Conservation (phyloP, 208 protist species). For the Trypanosoma caninum region DNA sequence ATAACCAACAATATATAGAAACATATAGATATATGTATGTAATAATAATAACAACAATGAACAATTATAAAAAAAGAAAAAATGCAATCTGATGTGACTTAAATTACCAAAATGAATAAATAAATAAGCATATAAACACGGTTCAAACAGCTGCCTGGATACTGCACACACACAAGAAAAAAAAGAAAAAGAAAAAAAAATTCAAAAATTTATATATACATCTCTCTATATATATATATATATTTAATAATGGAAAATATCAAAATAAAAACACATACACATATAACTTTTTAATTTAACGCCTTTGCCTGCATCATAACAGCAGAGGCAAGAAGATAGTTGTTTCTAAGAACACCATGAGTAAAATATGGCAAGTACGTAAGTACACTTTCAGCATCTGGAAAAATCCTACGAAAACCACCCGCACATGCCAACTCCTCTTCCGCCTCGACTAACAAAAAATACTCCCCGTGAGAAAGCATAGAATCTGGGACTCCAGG, state of each 20-base stretch:
- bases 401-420: constrained; percentile 80
- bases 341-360: constrained; percentile 79
- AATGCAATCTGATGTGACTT: too few species aligned
- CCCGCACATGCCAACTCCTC: constrained; percentile 79
- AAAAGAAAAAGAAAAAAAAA: constrained; percentile 10
- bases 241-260: not conserved
- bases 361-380: constrained; percentile 76
- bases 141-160: too few species aligned
- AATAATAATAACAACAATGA: too few species aligned
- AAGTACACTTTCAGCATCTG: constrained; percentile 44
- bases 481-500: constrained; percentile 54
- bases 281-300: constrained; percentile 1
- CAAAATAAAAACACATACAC: not conserved
- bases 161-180: not conserved
- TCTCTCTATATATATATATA: constrained; percentile 7
- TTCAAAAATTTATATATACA: constrained; percentile 7
- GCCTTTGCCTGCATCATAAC: constrained; percentile 40
- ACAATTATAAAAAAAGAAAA: too few species aligned
- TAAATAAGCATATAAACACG: too few species aligned
- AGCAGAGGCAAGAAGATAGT: constrained; percentile 73
- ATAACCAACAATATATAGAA: too few species aligned
- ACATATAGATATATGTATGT: too few species aligned
- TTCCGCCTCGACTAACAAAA: constrained; percentile 78
- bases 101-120: too few species aligned
- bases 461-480: constrained; percentile 48